Evolutionary conservation across 208 protist species (phyloP).

Genomic region (Crithidia brevicula): DNA sequence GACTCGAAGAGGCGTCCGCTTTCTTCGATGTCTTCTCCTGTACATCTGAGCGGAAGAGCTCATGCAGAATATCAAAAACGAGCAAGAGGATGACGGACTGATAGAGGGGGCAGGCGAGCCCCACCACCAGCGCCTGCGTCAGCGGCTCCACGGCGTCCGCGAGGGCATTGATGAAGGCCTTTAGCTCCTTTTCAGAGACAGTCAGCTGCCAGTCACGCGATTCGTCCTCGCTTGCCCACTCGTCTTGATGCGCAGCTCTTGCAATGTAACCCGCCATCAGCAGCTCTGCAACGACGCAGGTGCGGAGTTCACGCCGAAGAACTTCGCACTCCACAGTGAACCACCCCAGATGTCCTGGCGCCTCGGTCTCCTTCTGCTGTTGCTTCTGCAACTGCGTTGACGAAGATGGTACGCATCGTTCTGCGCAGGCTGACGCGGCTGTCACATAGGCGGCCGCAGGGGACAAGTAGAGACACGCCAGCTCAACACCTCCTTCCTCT

Average conservation of each 20-base stretch:
- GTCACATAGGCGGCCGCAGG: conserved; percentile 40
- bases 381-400: not conserved
- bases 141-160: conserved; percentile 40
- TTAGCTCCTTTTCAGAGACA: conserved; percentile 18
- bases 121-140: conserved; percentile 31
- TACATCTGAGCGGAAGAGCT: conserved; percentile 1
- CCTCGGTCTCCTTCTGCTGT: conserved; percentile 14
- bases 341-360: conserved; percentile 16
- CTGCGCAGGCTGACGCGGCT: too few species aligned
- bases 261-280: conserved; percentile 10
- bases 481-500: conserved; percentile 5
- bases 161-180: conserved; percentile 43
- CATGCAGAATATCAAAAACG: conserved; percentile 41
- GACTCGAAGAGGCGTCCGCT: too few species aligned
- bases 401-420: too few species aligned
- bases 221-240: too few species aligned
- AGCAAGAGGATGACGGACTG: conserved; percentile 44
- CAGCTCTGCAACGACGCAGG: conserved; percentile 24
- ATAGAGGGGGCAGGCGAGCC: conserved; percentile 21
- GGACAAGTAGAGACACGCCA: conserved; percentile 37
- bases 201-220: too few species aligned
- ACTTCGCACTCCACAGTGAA: conserved; percentile 52
- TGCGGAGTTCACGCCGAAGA: conserved; percentile 44
- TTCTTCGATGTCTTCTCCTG: too few species aligned
- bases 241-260: too few species aligned